A percentile compares a stretch with the other conserved stretches of the same genome.
Evolutionary conservation across 1,284 basidiomycete species (phyloP).

Genomic region (Sporisorium scitamineum): DNA sequence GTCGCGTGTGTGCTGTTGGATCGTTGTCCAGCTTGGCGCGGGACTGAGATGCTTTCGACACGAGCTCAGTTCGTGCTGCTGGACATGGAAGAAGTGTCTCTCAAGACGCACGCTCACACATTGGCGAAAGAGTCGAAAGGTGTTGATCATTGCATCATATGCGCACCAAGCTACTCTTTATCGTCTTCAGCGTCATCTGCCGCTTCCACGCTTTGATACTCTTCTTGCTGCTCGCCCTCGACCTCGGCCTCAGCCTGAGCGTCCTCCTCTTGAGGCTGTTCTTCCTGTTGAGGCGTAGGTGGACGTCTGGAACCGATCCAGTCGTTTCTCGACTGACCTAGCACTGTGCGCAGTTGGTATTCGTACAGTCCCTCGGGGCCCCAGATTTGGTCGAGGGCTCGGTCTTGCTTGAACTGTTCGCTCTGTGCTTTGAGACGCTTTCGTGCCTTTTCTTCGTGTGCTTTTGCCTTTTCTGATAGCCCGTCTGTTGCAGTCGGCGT

Average conservation of each 20-base stretch:
- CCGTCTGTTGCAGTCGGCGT: slow-evolving; percentile 1
- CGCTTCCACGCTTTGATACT: slow-evolving; percentile 2
- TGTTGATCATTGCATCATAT: neutral
- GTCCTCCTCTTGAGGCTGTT: slow-evolving; percentile 7
- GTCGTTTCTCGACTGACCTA: slow-evolving; percentile 32
- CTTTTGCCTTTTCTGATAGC: slow-evolving; percentile 8
- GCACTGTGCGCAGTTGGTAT: slow-evolving; percentile 31
- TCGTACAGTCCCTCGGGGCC: slow-evolving; percentile 49
- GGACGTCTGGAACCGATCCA: slow-evolving; percentile 34
- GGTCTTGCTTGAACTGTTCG: slow-evolving; percentile 26
- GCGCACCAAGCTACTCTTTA: neutral
- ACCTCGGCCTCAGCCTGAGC: slow-evolving; percentile 4
- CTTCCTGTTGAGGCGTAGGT: slow-evolving; percentile 21
- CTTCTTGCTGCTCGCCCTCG: slow-evolving; percentile 9
- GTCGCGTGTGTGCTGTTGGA: neutral
- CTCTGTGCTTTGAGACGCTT: slow-evolving; percentile 21
- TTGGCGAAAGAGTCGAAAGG: neutral
- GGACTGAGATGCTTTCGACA: too few relatives aligned
- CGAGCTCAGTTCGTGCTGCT: too few relatives aligned
- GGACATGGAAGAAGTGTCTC: neutral
- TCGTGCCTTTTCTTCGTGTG: slow-evolving; percentile 12
- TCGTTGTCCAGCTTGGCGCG: too few relatives aligned
- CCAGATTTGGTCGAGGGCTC: slow-evolving; percentile 30
- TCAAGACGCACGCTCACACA: neutral
- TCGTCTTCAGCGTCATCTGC: slow-evolving; percentile 9